Evolutionary conservation across 176 grass and related monocot species (phyloP).

Genomic region (Saccharum spontaneum): DNA sequence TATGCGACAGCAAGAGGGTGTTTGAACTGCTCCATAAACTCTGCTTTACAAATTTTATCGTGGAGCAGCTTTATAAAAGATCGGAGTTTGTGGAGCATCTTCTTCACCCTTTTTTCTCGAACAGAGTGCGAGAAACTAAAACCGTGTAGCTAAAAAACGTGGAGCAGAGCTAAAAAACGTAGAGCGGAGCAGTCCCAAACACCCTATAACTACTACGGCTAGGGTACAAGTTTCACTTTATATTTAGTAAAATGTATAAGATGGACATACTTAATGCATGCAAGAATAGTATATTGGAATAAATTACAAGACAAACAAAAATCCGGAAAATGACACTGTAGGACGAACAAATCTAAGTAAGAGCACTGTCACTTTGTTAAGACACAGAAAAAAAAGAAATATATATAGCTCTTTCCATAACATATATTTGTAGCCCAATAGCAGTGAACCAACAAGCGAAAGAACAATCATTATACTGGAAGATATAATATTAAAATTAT

Average conservation of each 20-base stretch:
- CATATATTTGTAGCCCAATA: background rate
- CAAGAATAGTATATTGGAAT: background rate
- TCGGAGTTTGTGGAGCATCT: no score
- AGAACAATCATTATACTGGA: no score
- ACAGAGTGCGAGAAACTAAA: no score
- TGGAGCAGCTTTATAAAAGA: no score
- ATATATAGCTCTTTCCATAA: background rate
- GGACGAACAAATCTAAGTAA: background rate
- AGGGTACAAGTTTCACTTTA: background rate
- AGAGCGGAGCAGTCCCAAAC: no score
- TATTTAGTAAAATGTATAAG: background rate
- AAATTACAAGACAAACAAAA: background rate
- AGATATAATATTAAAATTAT: no score
- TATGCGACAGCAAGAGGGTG: no score
- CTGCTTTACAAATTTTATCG: no score
- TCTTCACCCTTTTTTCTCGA: no score
- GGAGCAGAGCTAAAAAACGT: no score
- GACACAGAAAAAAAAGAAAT: background rate
- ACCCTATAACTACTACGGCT: background rate
- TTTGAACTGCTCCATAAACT: no score
- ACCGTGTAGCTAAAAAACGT: no score
- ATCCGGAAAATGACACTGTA: background rate
- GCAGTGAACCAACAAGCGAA: background rate
- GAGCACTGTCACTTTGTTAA: background rate
- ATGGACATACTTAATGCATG: background rate